Base-by-base conservation (phyloP, 352 stramenopile species). In the Paralagenidium karlingii region DNA sequence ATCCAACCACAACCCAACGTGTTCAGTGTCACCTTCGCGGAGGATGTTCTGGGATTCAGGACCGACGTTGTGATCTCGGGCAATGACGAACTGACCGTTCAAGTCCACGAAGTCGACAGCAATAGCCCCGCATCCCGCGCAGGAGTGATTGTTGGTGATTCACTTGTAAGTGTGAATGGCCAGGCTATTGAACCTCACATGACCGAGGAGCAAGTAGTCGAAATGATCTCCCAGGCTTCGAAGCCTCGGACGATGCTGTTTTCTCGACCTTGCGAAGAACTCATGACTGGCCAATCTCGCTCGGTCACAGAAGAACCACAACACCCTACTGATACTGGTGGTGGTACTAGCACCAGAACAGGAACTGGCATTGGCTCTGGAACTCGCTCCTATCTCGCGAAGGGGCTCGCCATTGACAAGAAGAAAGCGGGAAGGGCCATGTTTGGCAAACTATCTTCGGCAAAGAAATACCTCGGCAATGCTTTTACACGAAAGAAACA, bases 401-500 rank as follows among this genome's bases (percentile, higher is more conserved):
- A 7, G 3, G 7, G 16, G 22, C 22, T 36, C 3, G 7, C 30
- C 19, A 20, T 16, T 22, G 30, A 7, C 16, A 36, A 36, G 7
- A 36, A 36, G 7, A 36, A 36, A 36, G 30, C 30, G 22, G 7
- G 7, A 8, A 20, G 19, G 7, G 16, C 30, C 19, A 36, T 36
- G 22, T 36, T 36, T 7, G 30, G 30, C 16, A 36, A 36, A 36
- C 3, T 36, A 7, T 8, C 30, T 7, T 36, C 16, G 3, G 3
- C 3, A 36, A 36, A 7, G 30, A 20, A 36, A 36, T 22, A 36
- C 6, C 61, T 86, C 51, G 63, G 59, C 18, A 68, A 63, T 15
- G 68, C 61, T 42, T 71, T 73, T 48, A 81, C 80, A 37, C 68
- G 71, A 37, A 76, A 75, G 48, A 82, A 82, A 55, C 55, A 58